Evolutionary conservation across 225 moss, liverwort and hornwort genomes (phyloP), one percentile per base, ranked within the genome.

Genomic region (Marchantia paleacea): DNA sequence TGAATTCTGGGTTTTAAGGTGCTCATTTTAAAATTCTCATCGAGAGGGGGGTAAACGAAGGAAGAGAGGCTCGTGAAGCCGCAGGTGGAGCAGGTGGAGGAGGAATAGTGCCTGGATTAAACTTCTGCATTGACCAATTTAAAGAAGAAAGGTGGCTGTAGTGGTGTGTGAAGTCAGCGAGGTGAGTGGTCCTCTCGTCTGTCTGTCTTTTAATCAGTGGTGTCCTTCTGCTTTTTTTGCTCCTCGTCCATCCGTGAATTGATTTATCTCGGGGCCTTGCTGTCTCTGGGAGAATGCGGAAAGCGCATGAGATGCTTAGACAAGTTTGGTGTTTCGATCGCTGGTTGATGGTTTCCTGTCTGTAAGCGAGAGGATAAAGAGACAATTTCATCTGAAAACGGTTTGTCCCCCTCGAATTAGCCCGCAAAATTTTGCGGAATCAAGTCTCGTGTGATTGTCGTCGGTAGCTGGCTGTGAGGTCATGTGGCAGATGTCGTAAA

Each of bases 301-400:
- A 29, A 66, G 66, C 66, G 66, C 11, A 66, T 66, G 28, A 12
- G 28, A 28, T 28, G 28, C 66, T 66, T 12, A 66, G 12, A 29
- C 28, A 28, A 20, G 28, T 66, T 28, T 12, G 28, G 66, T 66
- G 66, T 66, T 62, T 29, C 66, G 28, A 29, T 28, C 19, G 66
- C 66, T 24, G 66, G 66, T 28, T 66, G 10, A 12, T 29, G 18
- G 66, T 28, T 66, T 66, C 66, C 66, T 26, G 66, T 66, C 28
- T 66, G 66, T 28, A 29, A 66, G 28, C 66, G 26, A 66, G 66
- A 66, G 66, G 66, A 66, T 28, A 66, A 66, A 26, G 28, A 66
- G 66, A 28, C 66, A 66, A 28, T 28, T 66, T 58, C 58, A 28
- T 29, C 29, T 66, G 28, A 10, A 29, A 66, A 66, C 66, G 66